Conservation (phyloP, 805 yeast species). For the Cyberlindnera galapagoensis region DNA sequence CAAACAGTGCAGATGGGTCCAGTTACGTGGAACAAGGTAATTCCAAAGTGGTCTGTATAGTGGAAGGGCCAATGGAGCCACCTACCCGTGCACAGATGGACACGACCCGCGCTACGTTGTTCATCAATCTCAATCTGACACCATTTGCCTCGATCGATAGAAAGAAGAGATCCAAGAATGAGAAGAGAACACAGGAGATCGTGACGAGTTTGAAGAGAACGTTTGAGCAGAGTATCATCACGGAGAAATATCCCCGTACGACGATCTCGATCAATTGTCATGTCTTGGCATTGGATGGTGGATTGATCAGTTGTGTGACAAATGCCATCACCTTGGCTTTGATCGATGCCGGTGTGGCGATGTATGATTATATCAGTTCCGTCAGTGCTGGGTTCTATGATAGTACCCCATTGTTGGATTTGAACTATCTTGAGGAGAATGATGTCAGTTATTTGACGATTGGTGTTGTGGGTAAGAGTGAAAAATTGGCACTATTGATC, state of each 20-base stretch:
- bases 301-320: slow-evolving; percentile 67
- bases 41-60: slow-evolving; percentile 78
- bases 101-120: slow-evolving; percentile 48
- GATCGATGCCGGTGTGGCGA: slow-evolving; percentile 91
- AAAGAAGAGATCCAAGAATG: slow-evolving; percentile 61
- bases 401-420: slow-evolving; percentile 71
- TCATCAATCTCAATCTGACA: slow-evolving; percentile 63
- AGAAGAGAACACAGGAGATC: slow-evolving; percentile 63
- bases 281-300: slow-evolving; percentile 88
- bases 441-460: slow-evolving; percentile 78
- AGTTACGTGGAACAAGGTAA: slow-evolving; percentile 90
- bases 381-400: slow-evolving; percentile 77
- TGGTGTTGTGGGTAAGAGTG: slow-evolving; percentile 79
- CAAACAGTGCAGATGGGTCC: slow-evolving; percentile 85
- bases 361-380: slow-evolving; percentile 85
- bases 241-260: slow-evolving; percentile 76
- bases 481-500: slow-evolving; percentile 67
- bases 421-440: slow-evolving; percentile 74
- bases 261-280: slow-evolving; percentile 68
- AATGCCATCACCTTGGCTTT: slow-evolving; percentile 87
- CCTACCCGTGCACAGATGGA: slow-evolving; percentile 43
- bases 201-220: slow-evolving; percentile 62
- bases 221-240: slow-evolving; percentile 66
- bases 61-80: slow-evolving; percentile 90
- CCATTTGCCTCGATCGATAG: slow-evolving; percentile 78